A percentile compares a stretch with the other conserved stretches of the same genome.
phyloP scores from a whole-genome alignment of 169 alveolate species.

The Cystoisospora suis region DNA sequence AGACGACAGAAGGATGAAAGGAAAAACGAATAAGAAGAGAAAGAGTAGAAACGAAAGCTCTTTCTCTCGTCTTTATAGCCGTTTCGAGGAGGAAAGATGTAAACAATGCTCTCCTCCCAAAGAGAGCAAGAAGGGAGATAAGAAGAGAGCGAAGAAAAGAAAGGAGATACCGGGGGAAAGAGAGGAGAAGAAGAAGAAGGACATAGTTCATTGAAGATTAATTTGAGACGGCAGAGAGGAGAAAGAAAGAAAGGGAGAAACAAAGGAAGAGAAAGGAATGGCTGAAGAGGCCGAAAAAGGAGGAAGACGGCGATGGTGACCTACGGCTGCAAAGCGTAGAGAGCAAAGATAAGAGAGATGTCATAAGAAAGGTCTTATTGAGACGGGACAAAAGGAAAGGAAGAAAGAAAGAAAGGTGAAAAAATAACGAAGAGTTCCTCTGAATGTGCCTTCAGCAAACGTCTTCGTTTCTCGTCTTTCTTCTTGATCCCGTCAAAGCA shows the following conservation, averaged over 20 bases:
- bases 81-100: neutral
- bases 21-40: neutral
- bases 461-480: neutral
- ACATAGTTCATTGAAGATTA: neutral
- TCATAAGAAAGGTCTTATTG: neutral
- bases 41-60: neutral
- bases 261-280: neutral
- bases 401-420: neutral
- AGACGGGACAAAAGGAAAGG: neutral
- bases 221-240: slow-evolving; percentile 24
- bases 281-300: neutral
- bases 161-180: neutral
- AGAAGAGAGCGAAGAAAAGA: neutral
- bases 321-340: neutral
- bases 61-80: neutral
- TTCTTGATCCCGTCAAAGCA: neutral
- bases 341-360: too few relatives aligned
- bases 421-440: neutral
- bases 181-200: neutral
- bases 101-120: neutral
- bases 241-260: slow-evolving; percentile 24
- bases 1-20: neutral
- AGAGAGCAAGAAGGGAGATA: neutral
- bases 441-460: neutral
- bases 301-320: neutral